These are phyloP conservation scores for Massarina eburnea DNA, from an alignment of 2,329 filamentous ascomycete genomes.

Conservation along the genomic window DNA sequence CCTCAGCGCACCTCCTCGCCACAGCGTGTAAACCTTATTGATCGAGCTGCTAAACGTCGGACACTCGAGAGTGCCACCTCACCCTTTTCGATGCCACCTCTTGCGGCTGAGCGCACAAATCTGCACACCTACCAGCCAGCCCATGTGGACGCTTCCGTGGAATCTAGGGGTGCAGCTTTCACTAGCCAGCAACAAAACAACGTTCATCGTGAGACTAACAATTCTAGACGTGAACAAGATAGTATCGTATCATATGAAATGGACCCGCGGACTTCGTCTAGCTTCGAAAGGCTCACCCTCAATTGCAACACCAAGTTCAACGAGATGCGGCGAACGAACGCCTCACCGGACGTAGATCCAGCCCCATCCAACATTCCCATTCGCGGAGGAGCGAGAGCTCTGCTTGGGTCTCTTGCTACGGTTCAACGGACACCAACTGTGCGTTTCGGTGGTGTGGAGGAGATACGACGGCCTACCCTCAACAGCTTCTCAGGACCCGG, in stretches of 20 bases:
- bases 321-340: constrained; percentile 5
- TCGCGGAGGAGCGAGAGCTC: background rate
- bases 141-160: background rate
- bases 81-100: constrained; percentile 22
- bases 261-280: constrained; percentile 21
- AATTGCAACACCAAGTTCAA: constrained; percentile 26
- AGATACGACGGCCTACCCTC: constrained; percentile 4
- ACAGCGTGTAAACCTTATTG: constrained; percentile 14
- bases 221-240: background rate
- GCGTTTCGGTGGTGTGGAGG: constrained; percentile 14
- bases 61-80: constrained; percentile 9
- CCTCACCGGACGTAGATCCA: background rate
- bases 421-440: constrained; percentile 16
- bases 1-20: constrained; percentile 24
- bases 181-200: background rate
- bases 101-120: constrained; percentile 1
- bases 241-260: background rate
- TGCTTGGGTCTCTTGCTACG: background rate
- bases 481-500: constrained; percentile 18
- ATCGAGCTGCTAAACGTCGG: constrained; percentile 11
- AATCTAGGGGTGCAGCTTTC: constrained; percentile 1
- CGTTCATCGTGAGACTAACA: background rate
- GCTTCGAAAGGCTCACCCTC: constrained; percentile 26
- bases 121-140: constrained; percentile 1
- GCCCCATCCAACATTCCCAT: background rate